Evolutionary conservation across 768 basidiomycete species (phyloP).

Genomic region (Termitomyces heimii): DNA sequence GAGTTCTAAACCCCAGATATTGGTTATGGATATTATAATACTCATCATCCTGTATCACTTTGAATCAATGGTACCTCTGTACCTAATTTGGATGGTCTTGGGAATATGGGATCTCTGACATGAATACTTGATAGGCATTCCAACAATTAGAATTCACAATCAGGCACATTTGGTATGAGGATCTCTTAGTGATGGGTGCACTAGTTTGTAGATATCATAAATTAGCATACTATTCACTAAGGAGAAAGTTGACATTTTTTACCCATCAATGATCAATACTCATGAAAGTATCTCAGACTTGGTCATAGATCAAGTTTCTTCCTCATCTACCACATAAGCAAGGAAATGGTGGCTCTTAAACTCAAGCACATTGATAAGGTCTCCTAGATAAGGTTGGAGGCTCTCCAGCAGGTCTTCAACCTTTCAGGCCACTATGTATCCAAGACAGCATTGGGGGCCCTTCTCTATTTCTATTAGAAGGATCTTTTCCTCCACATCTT

Average conservation of each 20-base stretch:
- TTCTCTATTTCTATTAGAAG: neutral
- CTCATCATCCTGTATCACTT: no score
- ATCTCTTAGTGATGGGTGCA: neutral
- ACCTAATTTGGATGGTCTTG: no score
- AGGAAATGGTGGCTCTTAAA: neutral
- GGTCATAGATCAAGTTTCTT: neutral
- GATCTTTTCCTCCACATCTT: no score
- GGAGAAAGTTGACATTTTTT: neutral
- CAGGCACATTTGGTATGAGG: neutral
- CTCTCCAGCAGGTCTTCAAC: neutral
- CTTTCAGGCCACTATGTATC: neutral
- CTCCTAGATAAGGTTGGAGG: neutral
- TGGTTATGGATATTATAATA: no score
- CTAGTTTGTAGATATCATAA: neutral
- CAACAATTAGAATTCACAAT: neutral
- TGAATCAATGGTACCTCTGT: no score
- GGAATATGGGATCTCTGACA: no score
- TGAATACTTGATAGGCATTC: neutral
- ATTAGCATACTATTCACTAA: neutral
- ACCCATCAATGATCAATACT: neutral
- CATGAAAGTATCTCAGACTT: neutral
- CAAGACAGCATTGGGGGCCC: neutral
- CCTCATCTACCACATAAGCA: constrained; percentile 11
- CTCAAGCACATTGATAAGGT: neutral
- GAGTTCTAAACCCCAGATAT: no score